phyloP scores from a whole-genome alignment of 768 basidiomycete species.

The Tylopilus vinaceipallidus region DNA sequence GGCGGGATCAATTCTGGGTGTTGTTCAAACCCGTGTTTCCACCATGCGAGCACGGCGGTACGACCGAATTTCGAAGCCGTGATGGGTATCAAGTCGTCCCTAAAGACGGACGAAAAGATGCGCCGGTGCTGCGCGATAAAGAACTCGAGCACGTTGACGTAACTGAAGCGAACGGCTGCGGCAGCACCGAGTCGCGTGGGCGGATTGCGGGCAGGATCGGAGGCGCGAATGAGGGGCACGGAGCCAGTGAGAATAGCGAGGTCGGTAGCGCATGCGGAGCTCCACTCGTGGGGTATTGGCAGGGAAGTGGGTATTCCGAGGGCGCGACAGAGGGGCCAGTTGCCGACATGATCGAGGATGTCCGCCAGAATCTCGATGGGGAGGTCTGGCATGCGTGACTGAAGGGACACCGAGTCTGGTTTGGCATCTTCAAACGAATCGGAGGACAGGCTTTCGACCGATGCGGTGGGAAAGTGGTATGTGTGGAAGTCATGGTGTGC shows the following conservation, averaged over 20 bases:
- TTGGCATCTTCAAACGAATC: slow-evolving; percentile 18
- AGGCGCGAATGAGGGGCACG: slow-evolving; percentile 57
- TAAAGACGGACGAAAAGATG: slow-evolving; percentile 64
- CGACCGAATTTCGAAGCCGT: slow-evolving; percentile 78
- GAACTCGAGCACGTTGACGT: slow-evolving; percentile 73
- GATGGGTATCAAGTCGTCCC: slow-evolving; percentile 68
- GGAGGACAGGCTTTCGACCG: slow-evolving; percentile 30
- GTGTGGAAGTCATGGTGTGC: slow-evolving; percentile 73
- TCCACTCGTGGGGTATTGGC: slow-evolving; percentile 67
- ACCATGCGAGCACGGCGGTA: slow-evolving; percentile 74
- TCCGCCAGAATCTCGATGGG: slow-evolving; percentile 75
- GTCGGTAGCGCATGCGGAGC: slow-evolving; percentile 65
- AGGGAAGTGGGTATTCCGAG: slow-evolving; percentile 73
- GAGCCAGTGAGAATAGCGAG: slow-evolving; percentile 67
- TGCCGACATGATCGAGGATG: slow-evolving; percentile 74
- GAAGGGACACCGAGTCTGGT: slow-evolving; percentile 29
- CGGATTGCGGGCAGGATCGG: slow-evolving; percentile 51
- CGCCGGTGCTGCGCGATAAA: slow-evolving; percentile 63
- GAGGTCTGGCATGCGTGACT: slow-evolving; percentile 52
- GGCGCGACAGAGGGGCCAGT: slow-evolving; percentile 83
- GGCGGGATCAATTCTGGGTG: slow-evolving; percentile 58
- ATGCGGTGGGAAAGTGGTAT: slow-evolving; percentile 52
- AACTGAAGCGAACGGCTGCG: slow-evolving; percentile 67
- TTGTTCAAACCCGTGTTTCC: slow-evolving; percentile 63
- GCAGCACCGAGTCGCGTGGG: slow-evolving; percentile 72